phyloP scores from a whole-genome alignment of 1,284 basidiomycete species.

The Rhodotorula sp. region DNA sequence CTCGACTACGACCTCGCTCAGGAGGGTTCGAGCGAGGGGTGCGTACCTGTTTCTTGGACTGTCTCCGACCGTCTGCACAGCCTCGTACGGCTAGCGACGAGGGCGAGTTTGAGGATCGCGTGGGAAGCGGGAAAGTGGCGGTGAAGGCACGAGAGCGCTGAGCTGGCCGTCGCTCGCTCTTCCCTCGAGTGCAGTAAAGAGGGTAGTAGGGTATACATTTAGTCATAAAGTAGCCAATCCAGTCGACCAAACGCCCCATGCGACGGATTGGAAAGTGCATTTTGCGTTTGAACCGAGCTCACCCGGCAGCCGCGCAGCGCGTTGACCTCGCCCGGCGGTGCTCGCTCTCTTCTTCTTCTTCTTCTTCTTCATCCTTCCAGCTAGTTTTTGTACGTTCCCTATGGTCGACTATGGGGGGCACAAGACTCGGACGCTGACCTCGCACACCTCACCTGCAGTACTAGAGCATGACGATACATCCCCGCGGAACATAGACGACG shows the following conservation, averaged over 20 bases:
- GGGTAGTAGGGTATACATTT: not conserved
- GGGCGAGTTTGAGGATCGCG: no score
- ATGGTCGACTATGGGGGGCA: not conserved
- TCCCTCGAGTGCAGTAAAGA: no score
- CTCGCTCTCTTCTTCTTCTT: not conserved
- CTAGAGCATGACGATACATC: constrained; percentile 2
- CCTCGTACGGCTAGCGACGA: no score
- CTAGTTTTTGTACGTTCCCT: constrained; percentile 1
- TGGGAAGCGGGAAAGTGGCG: no score
- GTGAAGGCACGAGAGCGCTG: no score
- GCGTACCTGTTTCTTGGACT: no score
- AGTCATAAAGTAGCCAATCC: not conserved
- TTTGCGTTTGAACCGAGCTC: not conserved
- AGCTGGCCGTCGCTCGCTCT: no score
- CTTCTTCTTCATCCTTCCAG: constrained; percentile 4
- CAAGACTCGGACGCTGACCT: not conserved
- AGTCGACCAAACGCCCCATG: no score
- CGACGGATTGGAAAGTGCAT: no score
- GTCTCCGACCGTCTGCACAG: no score
- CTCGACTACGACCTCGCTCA: no score
- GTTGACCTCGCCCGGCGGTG: not conserved
- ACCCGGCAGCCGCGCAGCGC: not conserved
- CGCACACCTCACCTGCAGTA: not conserved
- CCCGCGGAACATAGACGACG: constrained; percentile 4
- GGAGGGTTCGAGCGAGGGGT: no score